A percentile compares a stretch with the other conserved stretches of the same genome.
These are phyloP conservation scores for Fusarium albosuccineum DNA, from an alignment of 2,329 filamentous ascomycete genomes.

Conservation along the genomic window DNA sequence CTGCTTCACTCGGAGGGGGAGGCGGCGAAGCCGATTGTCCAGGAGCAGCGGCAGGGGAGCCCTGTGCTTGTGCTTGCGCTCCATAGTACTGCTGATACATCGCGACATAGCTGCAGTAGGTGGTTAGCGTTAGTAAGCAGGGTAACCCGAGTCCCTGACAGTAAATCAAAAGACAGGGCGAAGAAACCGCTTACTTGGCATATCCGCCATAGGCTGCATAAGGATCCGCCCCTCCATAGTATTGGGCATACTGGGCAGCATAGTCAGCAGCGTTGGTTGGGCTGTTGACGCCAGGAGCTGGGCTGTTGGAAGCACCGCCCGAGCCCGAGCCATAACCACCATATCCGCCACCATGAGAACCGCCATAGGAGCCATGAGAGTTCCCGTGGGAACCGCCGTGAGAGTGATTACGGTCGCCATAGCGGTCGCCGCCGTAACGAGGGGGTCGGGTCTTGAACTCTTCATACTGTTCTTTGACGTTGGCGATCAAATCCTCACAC, in stretches of 20 bases:
- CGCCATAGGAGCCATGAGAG: conserved; percentile 47
- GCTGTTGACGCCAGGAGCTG: conserved; percentile 49
- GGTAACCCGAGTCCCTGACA: background rate
- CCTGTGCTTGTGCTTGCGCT: conserved; percentile 57
- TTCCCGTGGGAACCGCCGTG: conserved; percentile 48
- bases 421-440: conserved; percentile 61
- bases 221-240: conserved; percentile 81
- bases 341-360: conserved; percentile 42
- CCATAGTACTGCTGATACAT: conserved; percentile 81
- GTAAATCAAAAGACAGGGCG: conserved; percentile 1
- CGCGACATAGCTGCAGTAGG: conserved; percentile 66
- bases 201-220: conserved; percentile 95
- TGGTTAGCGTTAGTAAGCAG: conserved; percentile 39
- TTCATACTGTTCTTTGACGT: conserved; percentile 91
- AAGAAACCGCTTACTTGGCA: conserved; percentile 68
- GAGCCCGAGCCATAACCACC: conserved; percentile 48
- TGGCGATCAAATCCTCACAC: conserved; percentile 87
- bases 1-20: conserved; percentile 69
- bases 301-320: conserved; percentile 52
- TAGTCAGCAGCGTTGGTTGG: conserved; percentile 68
- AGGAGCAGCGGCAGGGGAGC: conserved; percentile 56
- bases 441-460: conserved; percentile 87
- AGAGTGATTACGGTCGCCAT: conserved; percentile 55
- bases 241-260: conserved; percentile 84
- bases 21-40: conserved; percentile 65